Evolutionary conservation across 441 rosid genomes (phyloP).

Genomic region (Adansonia gregorii): DNA sequence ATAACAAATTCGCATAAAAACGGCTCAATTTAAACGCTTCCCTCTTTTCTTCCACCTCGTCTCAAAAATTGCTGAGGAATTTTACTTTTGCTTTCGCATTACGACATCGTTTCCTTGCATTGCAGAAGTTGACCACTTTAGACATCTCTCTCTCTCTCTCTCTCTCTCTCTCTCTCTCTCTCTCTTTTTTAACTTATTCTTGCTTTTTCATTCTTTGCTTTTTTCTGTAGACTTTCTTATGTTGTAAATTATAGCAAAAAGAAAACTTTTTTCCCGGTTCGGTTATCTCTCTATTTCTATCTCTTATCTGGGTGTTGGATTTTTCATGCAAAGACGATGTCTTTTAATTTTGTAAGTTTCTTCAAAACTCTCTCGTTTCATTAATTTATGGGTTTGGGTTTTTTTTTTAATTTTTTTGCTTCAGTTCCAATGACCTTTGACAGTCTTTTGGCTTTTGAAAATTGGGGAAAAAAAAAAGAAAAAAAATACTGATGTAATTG

Average conservation of each 20-base stretch:
- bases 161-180: too few species aligned
- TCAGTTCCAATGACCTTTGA: neutral
- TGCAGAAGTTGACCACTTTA: constrained; percentile 10
- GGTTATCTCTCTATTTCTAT: neutral
- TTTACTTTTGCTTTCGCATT: neutral
- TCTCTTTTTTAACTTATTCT: neutral
- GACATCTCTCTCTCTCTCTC: neutral
- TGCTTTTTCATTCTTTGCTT: constrained; percentile 31
- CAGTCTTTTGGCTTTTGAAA: neutral
- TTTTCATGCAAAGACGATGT: constrained; percentile 40
- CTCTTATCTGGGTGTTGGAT: constrained; percentile 23
- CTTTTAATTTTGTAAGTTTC: constrained; percentile 42
- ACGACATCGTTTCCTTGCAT: constrained; percentile 11
- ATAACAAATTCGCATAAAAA: neutral
- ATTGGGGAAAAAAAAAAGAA: too few species aligned
- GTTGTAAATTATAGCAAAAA: neutral
- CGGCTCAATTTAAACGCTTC: neutral
- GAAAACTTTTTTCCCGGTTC: neutral
- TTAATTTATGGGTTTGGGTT: neutral
- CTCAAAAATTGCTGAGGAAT: neutral
- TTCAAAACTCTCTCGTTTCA: neutral
- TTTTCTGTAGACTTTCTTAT: constrained; percentile 28
- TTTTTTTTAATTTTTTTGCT: neutral
- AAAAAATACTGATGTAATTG: neutral
- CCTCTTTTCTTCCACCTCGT: neutral